Base-by-base conservation (phyloP, 768 basidiomycete species). In the Sistotremastrum niveocremeum region DNA sequence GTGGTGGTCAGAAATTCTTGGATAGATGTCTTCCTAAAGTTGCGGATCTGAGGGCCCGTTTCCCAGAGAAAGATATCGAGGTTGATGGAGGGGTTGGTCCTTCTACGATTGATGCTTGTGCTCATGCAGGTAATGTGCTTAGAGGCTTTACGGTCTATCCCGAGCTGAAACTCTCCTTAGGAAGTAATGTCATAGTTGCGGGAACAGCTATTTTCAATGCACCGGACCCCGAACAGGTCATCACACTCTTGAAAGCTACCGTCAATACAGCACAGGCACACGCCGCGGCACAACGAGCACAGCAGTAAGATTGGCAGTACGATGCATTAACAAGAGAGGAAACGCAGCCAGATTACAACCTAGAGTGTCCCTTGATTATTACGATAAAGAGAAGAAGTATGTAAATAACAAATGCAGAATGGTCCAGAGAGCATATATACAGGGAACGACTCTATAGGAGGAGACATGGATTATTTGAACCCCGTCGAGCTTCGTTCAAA, bases 11-110 rank as follows among this genome's bases (percentile, higher is more conserved):
- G 61, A 97, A 94, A 62, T 98, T 99, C 63, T 67, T 97, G 54
- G 83, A 88, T 6, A 75, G 84, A 54, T 97, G 93, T 59, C 78
- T 98, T 30, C 80, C 84, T 52, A 97, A 99, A 67, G 90, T 98
- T 10, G 66, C 81, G 28, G 88, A 95, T 59, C 78, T 98, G 47
- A 83, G 95, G 10, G 69, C 71, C 34, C 77, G 91, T 30, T 98
- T 95, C 68, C 93, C 93, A 4, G 69, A 82, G 47, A 95, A 87
- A 62, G 88, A 98, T 58, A 97, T 99, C 49, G 89, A 99, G 63
- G 95, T 99, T 43, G 95, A 99, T 60, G 95, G 95, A 33, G 95
- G 95, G 36, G 84, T 99, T n/a, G 84, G 90, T 5, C 84, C 86
- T 4, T 83, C 82, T 53, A 98, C 90, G 3, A 74, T 95, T 47